phyloP scores from a whole-genome alignment of 768 basidiomycete genomes.

The Suillus brevipes region DNA sequence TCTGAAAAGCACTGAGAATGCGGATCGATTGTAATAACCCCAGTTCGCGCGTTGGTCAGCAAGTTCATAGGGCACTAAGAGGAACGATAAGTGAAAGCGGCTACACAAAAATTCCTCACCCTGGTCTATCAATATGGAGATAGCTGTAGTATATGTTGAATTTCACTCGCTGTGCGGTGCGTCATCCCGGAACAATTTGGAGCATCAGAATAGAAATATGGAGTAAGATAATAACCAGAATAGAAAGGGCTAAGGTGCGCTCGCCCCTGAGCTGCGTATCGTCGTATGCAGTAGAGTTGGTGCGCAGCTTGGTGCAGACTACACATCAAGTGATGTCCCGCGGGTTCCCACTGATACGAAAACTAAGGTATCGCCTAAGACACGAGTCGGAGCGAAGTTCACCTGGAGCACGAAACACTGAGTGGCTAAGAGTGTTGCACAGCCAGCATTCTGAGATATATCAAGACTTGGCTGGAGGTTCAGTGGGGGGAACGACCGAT shows the following conservation, averaged over 20 bases:
- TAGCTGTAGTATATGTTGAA: background rate
- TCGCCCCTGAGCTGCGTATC: background rate
- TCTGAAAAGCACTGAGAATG: background rate
- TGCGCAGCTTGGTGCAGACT: background rate
- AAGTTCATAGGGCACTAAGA: background rate
- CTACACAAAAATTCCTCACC: background rate
- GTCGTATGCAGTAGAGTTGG: background rate
- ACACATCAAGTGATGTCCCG: background rate
- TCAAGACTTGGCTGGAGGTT: conserved; percentile 37
- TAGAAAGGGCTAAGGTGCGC: background rate
- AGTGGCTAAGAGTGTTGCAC: background rate
- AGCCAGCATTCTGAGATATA: background rate
- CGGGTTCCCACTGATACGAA: background rate
- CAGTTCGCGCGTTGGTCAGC: no score
- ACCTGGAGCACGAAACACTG: no score
- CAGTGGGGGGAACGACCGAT: conserved; percentile 84
- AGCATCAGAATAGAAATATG: background rate
- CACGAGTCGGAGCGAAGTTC: background rate
- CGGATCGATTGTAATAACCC: background rate
- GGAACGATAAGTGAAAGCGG: background rate
- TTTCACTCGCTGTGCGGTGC: no score
- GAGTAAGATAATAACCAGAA: background rate
- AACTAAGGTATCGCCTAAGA: background rate
- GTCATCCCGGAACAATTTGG: background rate
- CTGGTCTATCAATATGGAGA: background rate